phyloP scores from a whole-genome alignment of 768 basidiomycete genomes.

The Mrakia blollopis region DNA sequence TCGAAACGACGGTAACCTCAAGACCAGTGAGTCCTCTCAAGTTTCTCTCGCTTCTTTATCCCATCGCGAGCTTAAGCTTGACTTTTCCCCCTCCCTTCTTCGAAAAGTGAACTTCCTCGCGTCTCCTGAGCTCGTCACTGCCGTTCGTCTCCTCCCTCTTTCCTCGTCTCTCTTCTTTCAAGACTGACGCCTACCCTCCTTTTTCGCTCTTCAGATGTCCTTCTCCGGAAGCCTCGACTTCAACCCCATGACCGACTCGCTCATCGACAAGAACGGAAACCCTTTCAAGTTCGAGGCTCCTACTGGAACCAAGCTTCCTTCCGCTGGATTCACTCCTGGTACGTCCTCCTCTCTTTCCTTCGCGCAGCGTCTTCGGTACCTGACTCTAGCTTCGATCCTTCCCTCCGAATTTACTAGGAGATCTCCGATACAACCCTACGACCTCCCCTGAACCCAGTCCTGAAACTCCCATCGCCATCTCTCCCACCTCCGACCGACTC shows the following conservation, averaged over 20 bases:
- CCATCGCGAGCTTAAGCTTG: neutral
- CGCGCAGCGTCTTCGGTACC: too few species aligned
- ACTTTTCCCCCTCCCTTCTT: neutral
- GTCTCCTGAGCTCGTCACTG: conserved; percentile 93
- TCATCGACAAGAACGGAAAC: conserved; percentile 61
- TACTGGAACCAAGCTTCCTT: conserved; percentile 74
- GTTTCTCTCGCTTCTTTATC: conserved; percentile 26
- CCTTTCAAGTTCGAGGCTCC: conserved; percentile 82
- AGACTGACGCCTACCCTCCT: neutral
- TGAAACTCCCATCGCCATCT: conserved; percentile 70
- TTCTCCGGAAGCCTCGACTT: conserved; percentile 91
- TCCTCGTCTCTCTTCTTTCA: neutral
- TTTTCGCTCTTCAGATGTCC: conserved; percentile 55
- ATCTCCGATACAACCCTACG: conserved; percentile 67
- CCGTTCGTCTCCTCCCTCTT: conserved; percentile 43
- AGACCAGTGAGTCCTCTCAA: conserved; percentile 54
- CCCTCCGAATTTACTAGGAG: conserved; percentile 37
- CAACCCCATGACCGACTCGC: conserved; percentile 79
- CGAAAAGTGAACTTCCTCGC: conserved; percentile 82
- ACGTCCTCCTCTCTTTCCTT: conserved; percentile 28
- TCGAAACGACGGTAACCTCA: conserved; percentile 88
- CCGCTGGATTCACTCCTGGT: conserved; percentile 72
- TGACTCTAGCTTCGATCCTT: too few species aligned
- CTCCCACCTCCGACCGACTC: conserved; percentile 71
- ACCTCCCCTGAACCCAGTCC: conserved; percentile 70